Percentiles rank a stretch among this genome's conserved stretches.
These are phyloP conservation scores for Gossypioides kirkii DNA, from an alignment of 345 rosid species.

Conservation along the genomic window DNA sequence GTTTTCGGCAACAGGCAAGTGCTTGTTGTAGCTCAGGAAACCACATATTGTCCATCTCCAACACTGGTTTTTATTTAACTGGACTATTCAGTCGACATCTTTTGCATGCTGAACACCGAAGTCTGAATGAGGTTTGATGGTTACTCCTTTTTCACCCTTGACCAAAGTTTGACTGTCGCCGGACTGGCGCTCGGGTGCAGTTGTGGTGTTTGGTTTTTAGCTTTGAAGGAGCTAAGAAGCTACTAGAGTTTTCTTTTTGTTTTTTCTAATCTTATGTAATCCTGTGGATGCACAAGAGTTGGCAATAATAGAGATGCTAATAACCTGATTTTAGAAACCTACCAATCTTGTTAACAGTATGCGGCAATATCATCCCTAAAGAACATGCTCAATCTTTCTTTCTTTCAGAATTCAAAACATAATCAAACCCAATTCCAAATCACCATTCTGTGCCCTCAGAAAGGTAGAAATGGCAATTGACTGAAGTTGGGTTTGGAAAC, in stretches of 20 bases:
- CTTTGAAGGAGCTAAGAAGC: too few relatives aligned
- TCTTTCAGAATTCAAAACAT: too few relatives aligned
- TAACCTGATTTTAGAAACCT: too few relatives aligned
- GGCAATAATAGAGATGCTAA: too few relatives aligned
- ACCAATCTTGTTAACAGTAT: too few relatives aligned
- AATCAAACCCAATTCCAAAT: too few relatives aligned
- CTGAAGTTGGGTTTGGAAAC: not conserved
- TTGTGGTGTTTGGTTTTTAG: not conserved
- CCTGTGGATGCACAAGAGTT: too few relatives aligned
- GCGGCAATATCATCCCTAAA: too few relatives aligned
- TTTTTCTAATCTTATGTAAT: conserved; percentile 16
- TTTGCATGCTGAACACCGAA: conserved; percentile 26
- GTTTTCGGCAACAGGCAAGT: conserved; percentile 54
- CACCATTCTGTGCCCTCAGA: too few relatives aligned
- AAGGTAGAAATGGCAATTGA: too few relatives aligned
- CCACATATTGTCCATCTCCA: conserved; percentile 36
- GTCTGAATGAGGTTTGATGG: conserved; percentile 46
- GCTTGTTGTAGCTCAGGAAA: conserved; percentile 57
- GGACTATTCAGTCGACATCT: conserved; percentile 12
- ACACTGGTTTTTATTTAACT: conserved; percentile 14
- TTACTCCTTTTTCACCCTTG: conserved; percentile 29
- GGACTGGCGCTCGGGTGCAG: conserved; percentile 14
- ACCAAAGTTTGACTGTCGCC: not conserved
- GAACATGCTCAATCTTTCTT: too few relatives aligned
- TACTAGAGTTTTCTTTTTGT: conserved; percentile 1